A percentile compares a stretch with the other conserved stretches of the same genome.
phyloP scores from a whole-genome alignment of 768 basidiomycete genomes.

The Phaffia australis region DNA sequence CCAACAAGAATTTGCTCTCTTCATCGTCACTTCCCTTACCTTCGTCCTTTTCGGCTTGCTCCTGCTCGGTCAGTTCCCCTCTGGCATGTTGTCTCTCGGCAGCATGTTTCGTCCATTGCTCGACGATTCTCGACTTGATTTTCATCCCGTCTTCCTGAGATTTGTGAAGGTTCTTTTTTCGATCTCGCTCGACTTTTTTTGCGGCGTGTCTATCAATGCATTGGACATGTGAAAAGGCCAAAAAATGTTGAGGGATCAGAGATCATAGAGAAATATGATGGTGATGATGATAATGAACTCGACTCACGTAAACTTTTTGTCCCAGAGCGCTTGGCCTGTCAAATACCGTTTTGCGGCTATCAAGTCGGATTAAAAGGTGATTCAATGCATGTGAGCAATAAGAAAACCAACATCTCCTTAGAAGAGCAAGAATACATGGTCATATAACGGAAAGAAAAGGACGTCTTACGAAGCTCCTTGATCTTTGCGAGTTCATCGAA shows the following conservation, averaged over 20 bases:
- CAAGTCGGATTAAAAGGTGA: not conserved
- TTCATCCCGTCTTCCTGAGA: conserved; percentile 54
- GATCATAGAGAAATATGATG: too few relatives aligned
- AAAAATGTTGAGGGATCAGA: not conserved
- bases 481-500: conserved; percentile 58
- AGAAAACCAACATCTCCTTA: too few relatives aligned
- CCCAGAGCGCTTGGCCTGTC: conserved; percentile 37
- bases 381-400: not conserved
- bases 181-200: conserved; percentile 54
- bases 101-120: conserved; percentile 42
- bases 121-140: conserved; percentile 39
- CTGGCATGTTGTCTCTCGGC: conserved; percentile 25
- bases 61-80: conserved; percentile 25
- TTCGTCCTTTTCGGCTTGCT: conserved; percentile 27
- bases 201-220: conserved; percentile 37
- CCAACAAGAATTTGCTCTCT: conserved; percentile 35
- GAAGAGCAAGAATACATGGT: too few relatives aligned
- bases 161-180: conserved; percentile 54
- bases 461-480: conserved; percentile 50
- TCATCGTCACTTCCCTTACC: conserved; percentile 28
- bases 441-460: too few relatives aligned
- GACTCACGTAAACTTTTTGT: conserved; percentile 34
- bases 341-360: conserved; percentile 58
- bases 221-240: not conserved
- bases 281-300: too few relatives aligned